Evolutionary conservation across 2,329 filamentous ascomycete genomes (phyloP), one percentile per base, ranked within the genome.

Genomic region (Leptographium procerum): DNA sequence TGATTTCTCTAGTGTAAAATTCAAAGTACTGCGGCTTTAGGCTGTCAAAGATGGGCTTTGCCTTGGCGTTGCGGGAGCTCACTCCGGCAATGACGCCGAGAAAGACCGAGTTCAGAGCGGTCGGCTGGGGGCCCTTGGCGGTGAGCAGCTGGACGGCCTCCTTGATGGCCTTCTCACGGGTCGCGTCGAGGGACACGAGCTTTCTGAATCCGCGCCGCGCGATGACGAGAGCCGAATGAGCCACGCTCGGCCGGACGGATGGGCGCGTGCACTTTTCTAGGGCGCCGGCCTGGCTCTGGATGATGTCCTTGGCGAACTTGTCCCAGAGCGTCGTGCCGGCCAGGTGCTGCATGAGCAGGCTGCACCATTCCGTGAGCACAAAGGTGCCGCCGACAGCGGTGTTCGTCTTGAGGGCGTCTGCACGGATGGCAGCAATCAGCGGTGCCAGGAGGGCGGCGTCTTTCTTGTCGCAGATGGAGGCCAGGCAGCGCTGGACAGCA

Each of bases 31-130:
- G 79, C 50, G 82, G 74, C 73, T 91, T 95, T 60, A 82, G 77
- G 51, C 74, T 72, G 59, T 84, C 79, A 54, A 97, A 69, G 33
- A 84, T 70, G 6, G 81, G 72, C 66, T 84, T 87, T 54, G 84
- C 78, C 61, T 80, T 72, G 3, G 81, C 73, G 57, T 91, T 80
- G 57, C 91, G 86, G 47, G 86, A 83, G 67, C 87, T 90, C 10
- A 96, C 91, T 7, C 91, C 92, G 51, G 91, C 89, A 63, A 99
- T 81, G 55, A 95, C 83, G 22, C 94, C 94, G 1, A 99, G 79
- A 61, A 95, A 80, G 11, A 88, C 75, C 14, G 89, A 83, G 74
- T 95, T 87, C 66, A 80, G 88, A 57, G 86, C 79, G 4, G 80
- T 79, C 1, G 87, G 75, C 51, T 84, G 76, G 2, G 80, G 63